Evolutionary conservation across 2,329 filamentous ascomycete species (phyloP), one percentile per base, ranked within the genome.

Genomic region (Fusarium coffeatum): DNA sequence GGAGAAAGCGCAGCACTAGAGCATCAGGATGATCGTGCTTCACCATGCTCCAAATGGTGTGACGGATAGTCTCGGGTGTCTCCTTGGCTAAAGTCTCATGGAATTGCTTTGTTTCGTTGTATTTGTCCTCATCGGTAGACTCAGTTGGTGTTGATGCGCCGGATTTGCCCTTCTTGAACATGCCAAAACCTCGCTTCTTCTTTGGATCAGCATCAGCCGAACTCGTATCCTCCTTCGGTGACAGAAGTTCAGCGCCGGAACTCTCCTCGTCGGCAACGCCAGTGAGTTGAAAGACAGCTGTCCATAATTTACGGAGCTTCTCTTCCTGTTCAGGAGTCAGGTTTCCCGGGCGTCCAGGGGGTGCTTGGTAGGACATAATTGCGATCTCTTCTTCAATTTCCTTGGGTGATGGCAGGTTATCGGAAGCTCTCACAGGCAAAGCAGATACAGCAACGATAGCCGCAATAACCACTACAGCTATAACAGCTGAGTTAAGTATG

Each of bases 21-120:
- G 91, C 92, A 81, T 99, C 96, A 0, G 96, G 96, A 77, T 98
- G 89, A 77, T 99, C 96, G 75, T 96, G 91, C 83, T 98, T 99
- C 62, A 95, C 88, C 93, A 98, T 97, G 72, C 84, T 87, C 96
- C 96, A 98, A 77, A 98, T 92, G 0, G 94, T 90, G 18, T 86
- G 84, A 55, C 94, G 89, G 70, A 99, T 88, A 45, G 91, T 86
- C 75, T 97, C 93, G 1, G 95, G 93, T 1, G 89, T 87, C 75
- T 92, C 87, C 64, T 87, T 93, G 50, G 91, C 90, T 12, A 99
- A 81, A 1, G 93, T 93, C 42, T 95, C 89, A 72, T 93, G 88
- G 80, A 94, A 98, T 51, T 94, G 90, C 80, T 95, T 96, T 40
- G 88, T 92, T 80, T 96, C 92, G 48, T 94, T 94, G 78, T 97